Evolutionary conservation across 306 rosid species (phyloP).

Genomic region (Bauhinia variegata): DNA sequence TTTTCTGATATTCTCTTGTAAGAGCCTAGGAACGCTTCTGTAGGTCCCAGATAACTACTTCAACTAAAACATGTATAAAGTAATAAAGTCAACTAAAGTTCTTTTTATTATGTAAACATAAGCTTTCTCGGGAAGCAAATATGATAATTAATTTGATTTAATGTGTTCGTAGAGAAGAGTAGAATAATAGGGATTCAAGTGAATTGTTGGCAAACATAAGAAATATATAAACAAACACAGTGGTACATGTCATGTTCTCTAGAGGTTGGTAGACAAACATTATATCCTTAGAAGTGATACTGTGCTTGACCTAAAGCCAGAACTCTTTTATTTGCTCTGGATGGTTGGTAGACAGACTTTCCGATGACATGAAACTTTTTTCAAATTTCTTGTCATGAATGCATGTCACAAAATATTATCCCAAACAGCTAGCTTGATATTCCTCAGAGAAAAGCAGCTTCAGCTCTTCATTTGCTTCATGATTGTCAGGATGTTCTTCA

Average conservation of each 20-base stretch:
- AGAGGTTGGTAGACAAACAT: background rate
- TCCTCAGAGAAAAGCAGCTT: constrained; percentile 21
- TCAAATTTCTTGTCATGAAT: constrained; percentile 4
- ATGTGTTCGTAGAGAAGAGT: background rate
- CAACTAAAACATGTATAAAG: background rate
- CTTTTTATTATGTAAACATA: background rate
- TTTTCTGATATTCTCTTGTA: constrained; percentile 10
- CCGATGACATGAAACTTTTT: constrained; percentile 26
- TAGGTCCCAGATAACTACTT: constrained; percentile 12
- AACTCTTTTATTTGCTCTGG: constrained; percentile 12
- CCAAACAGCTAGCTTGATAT: constrained; percentile 16
- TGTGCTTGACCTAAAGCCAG: constrained; percentile 7
- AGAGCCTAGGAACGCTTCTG: constrained; percentile 1
- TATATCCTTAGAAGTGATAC: background rate
- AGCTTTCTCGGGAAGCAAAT: constrained; percentile 12
- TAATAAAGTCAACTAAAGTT: background rate
- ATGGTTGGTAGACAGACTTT: constrained; percentile 3
- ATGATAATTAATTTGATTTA: background rate
- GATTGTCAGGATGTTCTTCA: constrained; percentile 31
- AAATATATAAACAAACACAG: background rate
- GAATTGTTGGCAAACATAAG: constrained; percentile 15
- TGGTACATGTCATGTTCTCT: background rate
- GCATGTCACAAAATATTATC: constrained; percentile 8
- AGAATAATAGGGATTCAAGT: background rate
- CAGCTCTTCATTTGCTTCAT: constrained; percentile 30